phyloP scores from a whole-genome alignment of 768 basidiomycete genomes.

The Lactifluus echinatus region DNA sequence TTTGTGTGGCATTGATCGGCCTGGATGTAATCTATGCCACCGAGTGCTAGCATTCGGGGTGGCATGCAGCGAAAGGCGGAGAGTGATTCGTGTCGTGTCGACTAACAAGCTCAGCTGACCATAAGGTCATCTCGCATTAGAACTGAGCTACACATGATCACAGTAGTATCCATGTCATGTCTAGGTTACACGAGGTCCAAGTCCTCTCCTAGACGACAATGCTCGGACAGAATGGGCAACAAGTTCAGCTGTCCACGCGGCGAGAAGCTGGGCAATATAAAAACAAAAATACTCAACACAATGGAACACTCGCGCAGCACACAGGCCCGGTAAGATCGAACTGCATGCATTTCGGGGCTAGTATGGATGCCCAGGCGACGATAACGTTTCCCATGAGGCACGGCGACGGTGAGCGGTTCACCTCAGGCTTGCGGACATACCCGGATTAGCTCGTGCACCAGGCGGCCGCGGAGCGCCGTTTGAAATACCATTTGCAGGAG shows the following conservation, averaged over 20 bases:
- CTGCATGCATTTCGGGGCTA: neutral
- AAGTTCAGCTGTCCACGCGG: neutral
- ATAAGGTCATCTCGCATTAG: neutral
- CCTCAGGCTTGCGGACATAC: constrained; percentile 19
- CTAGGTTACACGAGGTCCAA: neutral
- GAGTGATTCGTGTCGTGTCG: neutral
- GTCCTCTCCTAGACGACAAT: neutral
- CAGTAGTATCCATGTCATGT: neutral
- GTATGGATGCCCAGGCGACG: neutral
- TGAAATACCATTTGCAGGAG: constrained; percentile 14
- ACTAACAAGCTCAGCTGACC: neutral
- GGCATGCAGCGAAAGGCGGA: neutral
- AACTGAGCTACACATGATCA: neutral
- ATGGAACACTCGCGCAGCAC: neutral
- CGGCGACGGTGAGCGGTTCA: neutral
- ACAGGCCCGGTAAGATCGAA: neutral
- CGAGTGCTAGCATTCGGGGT: neutral
- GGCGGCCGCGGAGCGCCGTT: constrained; percentile 16
- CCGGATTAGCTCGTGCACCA: constrained; percentile 7
- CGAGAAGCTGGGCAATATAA: neutral
- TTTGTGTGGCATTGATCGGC: neutral
- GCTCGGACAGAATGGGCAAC: neutral
- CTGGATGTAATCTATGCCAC: neutral
- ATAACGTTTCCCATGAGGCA: neutral
- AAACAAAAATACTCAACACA: neutral